Evolutionary conservation across 176 grass and related monocot genomes (phyloP), one percentile per base, ranked within the genome.

Genomic region (Raddia guianensis): DNA sequence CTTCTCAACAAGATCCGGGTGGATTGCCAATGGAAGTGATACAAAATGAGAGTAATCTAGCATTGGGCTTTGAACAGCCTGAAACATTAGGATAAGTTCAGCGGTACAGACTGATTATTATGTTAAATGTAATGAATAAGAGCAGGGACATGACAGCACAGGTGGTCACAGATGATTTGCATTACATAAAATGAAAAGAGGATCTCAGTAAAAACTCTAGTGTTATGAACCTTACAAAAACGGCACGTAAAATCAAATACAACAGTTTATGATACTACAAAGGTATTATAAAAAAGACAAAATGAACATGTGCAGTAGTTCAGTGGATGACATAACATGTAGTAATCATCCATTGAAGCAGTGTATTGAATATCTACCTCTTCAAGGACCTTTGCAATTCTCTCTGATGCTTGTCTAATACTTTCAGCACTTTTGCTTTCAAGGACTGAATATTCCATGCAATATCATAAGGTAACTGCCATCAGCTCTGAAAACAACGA

Each of bases 41-140:
- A 98, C 82, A 67, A 98, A 98, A 80, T 95, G 95, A 47, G 95
- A 93, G 70, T 89, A 95, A 74, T 98, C 90, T 42, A 91, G 86
- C 78, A 51, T 89, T 89, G 77, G 92, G 79, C 92, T 93, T 86
- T 90, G 55, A 67, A 95, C 86, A 77, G 86, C 88, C 95, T 98
- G 84, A 72, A 89, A 76, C 50, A 85, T 54, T 54, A 49, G 9
- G 42, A 58, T 4, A 55, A 81, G 12, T 74, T 12, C 11, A 79
- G 1, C 11, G 49, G 8, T 19, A 50, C 14, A 20, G 15, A 57
- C 13, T 84, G 27, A 80, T 37, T 48, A 32, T 20, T 51, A 74
- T 12, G 68, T 59, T 32, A 60, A 46, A 45, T 54, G 20, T 11
- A 53, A 84, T 83, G 62, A 14, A 79, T 20, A 84, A 13, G 61